phyloP scores from a whole-genome alignment of 163 green algal species.

The Scenedesmus sp. region DNA sequence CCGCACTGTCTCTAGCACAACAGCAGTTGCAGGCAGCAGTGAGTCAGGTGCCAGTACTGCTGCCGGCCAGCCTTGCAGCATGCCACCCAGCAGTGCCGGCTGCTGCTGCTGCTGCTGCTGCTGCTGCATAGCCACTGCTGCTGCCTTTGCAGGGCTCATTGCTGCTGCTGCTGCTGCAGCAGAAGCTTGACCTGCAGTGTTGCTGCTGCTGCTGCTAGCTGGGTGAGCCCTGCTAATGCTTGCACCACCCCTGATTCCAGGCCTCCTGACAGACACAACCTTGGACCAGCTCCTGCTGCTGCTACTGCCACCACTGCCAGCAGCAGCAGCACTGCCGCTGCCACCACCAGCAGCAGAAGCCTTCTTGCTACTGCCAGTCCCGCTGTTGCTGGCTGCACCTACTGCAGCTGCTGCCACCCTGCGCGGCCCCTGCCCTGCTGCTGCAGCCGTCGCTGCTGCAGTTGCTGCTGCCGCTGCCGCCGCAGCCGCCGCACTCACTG shows the following conservation, averaged over 20 bases:
- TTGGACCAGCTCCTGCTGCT: slow-evolving; percentile 28
- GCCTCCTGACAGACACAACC: slow-evolving; percentile 31
- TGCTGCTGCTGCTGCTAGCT: not conserved
- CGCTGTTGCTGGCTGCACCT: not conserved
- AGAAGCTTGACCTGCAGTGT: not conserved
- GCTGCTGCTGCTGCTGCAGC: not conserved
- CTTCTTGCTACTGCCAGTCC: not conserved
- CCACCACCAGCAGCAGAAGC: not conserved
- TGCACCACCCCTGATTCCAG: slow-evolving; percentile 6
- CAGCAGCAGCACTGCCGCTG: slow-evolving; percentile 2
- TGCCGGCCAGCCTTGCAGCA: slow-evolving; percentile 36
- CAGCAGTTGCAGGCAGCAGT: slow-evolving; percentile 51
- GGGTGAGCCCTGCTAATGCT: not conserved
- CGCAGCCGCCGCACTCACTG: slow-evolving; percentile 5
- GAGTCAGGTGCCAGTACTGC: slow-evolving; percentile 28
- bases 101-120: slow-evolving; percentile 31
- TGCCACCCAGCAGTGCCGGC: slow-evolving; percentile 18
- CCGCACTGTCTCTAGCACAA: slow-evolving; percentile 68
- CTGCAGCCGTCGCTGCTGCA: slow-evolving; percentile 22
- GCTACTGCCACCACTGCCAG: not conserved
- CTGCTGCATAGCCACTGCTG: too few relatives aligned
- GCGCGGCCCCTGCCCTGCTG: slow-evolving; percentile 32
- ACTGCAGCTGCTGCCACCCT: slow-evolving; percentile 26
- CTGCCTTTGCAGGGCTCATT: not conserved
- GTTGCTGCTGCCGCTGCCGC: slow-evolving; percentile 32